Evolutionary conservation across 2,329 filamentous ascomycete genomes (phyloP).

Genomic region (Fusarium veterinarium): DNA sequence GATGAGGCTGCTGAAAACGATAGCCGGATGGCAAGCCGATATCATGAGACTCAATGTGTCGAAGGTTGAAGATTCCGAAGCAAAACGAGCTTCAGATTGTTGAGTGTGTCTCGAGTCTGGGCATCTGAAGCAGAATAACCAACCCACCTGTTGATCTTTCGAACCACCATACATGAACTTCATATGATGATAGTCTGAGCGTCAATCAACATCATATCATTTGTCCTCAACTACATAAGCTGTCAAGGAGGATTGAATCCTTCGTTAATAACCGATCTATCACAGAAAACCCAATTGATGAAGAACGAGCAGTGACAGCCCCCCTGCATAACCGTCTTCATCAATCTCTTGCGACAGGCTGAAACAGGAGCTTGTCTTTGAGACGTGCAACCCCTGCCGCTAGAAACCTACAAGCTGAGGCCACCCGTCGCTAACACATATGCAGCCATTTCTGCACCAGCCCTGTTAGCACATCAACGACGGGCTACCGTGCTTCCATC

Average conservation of each 20-base stretch:
- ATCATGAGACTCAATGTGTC: constrained; percentile 1
- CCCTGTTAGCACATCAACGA: constrained; percentile 25
- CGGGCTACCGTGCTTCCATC: constrained; percentile 1
- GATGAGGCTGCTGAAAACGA: constrained; percentile 7
- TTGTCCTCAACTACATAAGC: constrained; percentile 9
- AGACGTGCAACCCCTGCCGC: constrained; percentile 28
- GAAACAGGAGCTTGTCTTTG: constrained; percentile 33
- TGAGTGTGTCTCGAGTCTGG: not conserved
- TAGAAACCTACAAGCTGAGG: constrained; percentile 3
- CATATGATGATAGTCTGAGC: not conserved
- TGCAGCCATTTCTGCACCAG: constrained; percentile 13
- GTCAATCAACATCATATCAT: not conserved
- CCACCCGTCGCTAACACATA: constrained; percentile 21
- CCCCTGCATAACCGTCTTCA: constrained; percentile 34
- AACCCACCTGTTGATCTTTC: constrained; percentile 23
- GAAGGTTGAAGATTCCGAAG: constrained; percentile 1
- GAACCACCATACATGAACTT: not conserved
- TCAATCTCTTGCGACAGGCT: constrained; percentile 33
- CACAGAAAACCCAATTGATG: constrained; percentile 7
- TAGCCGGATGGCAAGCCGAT: not conserved
- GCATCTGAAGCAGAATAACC: constrained; percentile 7
- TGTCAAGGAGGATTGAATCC: constrained; percentile 4
- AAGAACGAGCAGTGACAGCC: not conserved
- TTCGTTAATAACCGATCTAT: constrained; percentile 25
- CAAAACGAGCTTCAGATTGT: constrained; percentile 23